Evolutionary conservation across 2,329 filamentous ascomycete species (phyloP).

Genomic region (Cryphonectria nitschkei): DNA sequence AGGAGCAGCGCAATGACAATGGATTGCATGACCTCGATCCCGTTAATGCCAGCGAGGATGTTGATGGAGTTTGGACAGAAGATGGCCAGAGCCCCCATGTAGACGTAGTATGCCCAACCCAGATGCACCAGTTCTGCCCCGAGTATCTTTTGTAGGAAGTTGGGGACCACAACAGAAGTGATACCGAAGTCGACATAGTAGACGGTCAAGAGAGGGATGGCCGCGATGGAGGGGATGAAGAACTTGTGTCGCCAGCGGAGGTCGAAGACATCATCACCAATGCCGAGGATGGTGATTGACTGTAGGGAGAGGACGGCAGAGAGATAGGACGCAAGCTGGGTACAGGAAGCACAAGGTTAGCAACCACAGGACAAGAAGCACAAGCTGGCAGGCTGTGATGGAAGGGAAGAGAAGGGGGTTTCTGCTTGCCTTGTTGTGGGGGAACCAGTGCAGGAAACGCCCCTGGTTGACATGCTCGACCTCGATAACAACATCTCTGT

Average conservation of each 20-base stretch:
- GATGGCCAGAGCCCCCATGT: slow-evolving; percentile 96
- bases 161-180: slow-evolving; percentile 89
- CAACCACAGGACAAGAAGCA: not conserved
- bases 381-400: not conserved
- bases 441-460: slow-evolving; percentile 86
- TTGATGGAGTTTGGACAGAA: slow-evolving; percentile 99
- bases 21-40: slow-evolving; percentile 94
- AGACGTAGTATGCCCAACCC: slow-evolving; percentile 84
- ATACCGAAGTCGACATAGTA: slow-evolving; percentile 99
- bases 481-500: slow-evolving; percentile 81
- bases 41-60: slow-evolving; percentile 99
- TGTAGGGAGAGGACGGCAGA: slow-evolving; percentile 93
- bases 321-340: slow-evolving; percentile 87
- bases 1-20: slow-evolving; percentile 86
- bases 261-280: slow-evolving; percentile 96
- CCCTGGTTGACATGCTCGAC: slow-evolving; percentile 77
- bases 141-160: slow-evolving; percentile 81
- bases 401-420: not conserved
- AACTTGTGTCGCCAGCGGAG: slow-evolving; percentile 99
- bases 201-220: slow-evolving; percentile 90
- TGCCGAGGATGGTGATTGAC: slow-evolving; percentile 85
- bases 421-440: slow-evolving; percentile 79
- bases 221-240: slow-evolving; percentile 92
- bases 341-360: slow-evolving; percentile 4
- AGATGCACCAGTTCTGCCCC: slow-evolving; percentile 80